Percentiles rank a stretch among this genome's conserved stretches.
Conservation (phyloP, 495 filamentous ascomycete species). For the Neurospora sp. region DNA sequence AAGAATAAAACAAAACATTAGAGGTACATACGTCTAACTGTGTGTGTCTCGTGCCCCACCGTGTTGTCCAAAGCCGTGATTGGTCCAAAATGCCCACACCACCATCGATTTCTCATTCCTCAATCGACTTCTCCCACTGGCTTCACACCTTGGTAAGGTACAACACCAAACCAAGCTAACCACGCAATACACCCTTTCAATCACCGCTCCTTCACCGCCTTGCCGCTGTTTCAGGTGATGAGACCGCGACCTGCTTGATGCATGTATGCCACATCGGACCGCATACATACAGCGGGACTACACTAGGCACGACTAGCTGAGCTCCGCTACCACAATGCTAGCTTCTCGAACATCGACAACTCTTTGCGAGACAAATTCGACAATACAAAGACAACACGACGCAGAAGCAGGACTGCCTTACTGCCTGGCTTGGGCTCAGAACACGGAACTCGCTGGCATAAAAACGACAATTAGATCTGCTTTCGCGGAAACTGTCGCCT, state of each 20-base stretch:
- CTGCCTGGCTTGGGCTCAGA: not conserved
- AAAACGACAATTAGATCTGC: not conserved
- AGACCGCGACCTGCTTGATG: not conserved
- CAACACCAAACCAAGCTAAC: not conserved
- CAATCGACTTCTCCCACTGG: not conserved
- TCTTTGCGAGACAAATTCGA: not conserved
- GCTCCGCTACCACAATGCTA: not conserved
- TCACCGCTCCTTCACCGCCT: not conserved
- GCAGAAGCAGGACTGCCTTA: not conserved
- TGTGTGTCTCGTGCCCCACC: not conserved
- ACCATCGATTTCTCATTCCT: not conserved
- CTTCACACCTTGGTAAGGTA: not conserved
- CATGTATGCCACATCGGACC: not conserved
- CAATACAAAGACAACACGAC: not conserved
- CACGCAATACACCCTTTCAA: not conserved
- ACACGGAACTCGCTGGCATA: not conserved
- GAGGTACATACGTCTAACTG: not conserved
- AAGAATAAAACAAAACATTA: not conserved
- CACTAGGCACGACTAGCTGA: not conserved
- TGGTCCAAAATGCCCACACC: not conserved
- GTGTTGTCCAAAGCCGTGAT: not conserved
- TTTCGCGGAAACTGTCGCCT: not conserved
- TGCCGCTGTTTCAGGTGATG: not conserved
- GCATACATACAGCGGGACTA: not conserved
- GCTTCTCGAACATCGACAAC: not conserved